Evolutionary conservation across 1,139 yeast species (phyloP).

Genomic region (Kodamaea sp.): DNA sequence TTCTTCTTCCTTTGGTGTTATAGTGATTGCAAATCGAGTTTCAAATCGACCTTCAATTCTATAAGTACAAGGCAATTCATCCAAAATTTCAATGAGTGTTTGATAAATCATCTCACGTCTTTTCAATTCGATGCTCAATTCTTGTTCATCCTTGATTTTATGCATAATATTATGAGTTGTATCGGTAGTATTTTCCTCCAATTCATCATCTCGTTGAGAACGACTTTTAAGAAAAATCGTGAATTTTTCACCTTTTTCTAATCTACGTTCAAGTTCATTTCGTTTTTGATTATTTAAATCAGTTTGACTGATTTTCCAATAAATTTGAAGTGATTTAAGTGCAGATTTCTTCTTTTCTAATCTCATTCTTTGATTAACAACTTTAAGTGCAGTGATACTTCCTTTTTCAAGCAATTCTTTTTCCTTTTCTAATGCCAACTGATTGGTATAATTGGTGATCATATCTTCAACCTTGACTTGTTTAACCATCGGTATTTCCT

Average conservation of each 20-base stretch:
- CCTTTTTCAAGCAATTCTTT: conserved; percentile 34
- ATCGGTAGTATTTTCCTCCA: conserved; percentile 10
- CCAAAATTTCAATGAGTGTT: conserved; percentile 24
- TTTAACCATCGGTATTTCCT: conserved; percentile 29
- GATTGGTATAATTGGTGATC: conserved; percentile 31
- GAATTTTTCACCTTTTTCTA: conserved; percentile 35
- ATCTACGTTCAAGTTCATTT: conserved; percentile 30
- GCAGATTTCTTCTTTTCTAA: conserved; percentile 38
- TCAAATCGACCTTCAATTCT: conserved; percentile 31
- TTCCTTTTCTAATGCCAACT: conserved; percentile 32
- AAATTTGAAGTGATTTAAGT: conserved; percentile 30
- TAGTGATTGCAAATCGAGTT: conserved; percentile 15
- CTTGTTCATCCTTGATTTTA: conserved; percentile 17
- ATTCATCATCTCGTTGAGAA: conserved; percentile 5
- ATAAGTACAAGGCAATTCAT: conserved; percentile 28
- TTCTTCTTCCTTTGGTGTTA: conserved; percentile 12
- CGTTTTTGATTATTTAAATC: conserved; percentile 40
- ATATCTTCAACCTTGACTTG: conserved; percentile 27
- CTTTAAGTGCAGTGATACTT: conserved; percentile 29
- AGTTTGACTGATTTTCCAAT: conserved; percentile 39
- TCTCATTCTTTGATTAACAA: conserved; percentile 26
- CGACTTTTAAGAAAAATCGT: conserved; percentile 25
- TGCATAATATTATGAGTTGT: conserved; percentile 7
- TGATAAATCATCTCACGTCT: conserved; percentile 31
- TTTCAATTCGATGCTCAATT: conserved; percentile 26